Percentiles rank a stretch among this genome's conserved stretches.
phyloP scores from a whole-genome alignment of 306 rosid species.

The Benincasa hispida region DNA sequence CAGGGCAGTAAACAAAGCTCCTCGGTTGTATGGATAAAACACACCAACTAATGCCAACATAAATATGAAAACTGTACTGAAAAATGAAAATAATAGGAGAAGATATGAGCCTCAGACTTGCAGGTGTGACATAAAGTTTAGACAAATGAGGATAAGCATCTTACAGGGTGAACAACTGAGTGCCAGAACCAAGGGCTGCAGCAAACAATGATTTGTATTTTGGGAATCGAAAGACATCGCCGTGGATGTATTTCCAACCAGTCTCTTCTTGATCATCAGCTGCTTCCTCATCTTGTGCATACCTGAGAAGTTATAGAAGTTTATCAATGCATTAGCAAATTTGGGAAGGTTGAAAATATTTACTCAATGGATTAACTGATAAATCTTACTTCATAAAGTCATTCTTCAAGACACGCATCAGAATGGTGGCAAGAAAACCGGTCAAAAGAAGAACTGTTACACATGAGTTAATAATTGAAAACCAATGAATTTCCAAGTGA shows the following conservation, averaged over 20 bases:
- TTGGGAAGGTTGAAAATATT: neutral
- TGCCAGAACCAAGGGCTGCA: slow-evolving; percentile 95
- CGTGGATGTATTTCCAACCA: slow-evolving; percentile 96
- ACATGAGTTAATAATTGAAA: slow-evolving; percentile 91
- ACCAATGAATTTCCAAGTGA: slow-evolving; percentile 97
- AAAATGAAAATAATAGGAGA: slow-evolving; percentile 19
- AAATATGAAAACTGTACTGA: slow-evolving; percentile 85
- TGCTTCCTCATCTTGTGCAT: slow-evolving; percentile 97
- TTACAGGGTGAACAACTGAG: slow-evolving; percentile 87
- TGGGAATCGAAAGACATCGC: slow-evolving; percentile 94
- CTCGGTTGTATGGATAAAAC: slow-evolving; percentile 92
- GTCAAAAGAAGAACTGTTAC: slow-evolving; percentile 96
- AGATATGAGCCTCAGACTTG: slow-evolving; percentile 2
- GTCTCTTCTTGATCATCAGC: slow-evolving; percentile 99
- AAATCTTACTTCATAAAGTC: slow-evolving; percentile 88
- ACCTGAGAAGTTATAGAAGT: slow-evolving; percentile 22
- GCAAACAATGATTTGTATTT: slow-evolving; percentile 70
- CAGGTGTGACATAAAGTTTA: neutral
- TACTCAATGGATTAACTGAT: slow-evolving; percentile 5
- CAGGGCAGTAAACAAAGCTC: slow-evolving; percentile 88
- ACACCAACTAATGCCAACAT: slow-evolving; percentile 91
- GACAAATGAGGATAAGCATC: slow-evolving; percentile 17
- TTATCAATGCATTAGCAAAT: neutral
- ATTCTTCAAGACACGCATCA: slow-evolving; percentile 95
- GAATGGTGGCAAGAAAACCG: slow-evolving; percentile 93